Evolutionary conservation across 805 yeast genomes (phyloP), one percentile per base, ranked within the genome.

Genomic region (Wickerhamomyces chambardii): DNA sequence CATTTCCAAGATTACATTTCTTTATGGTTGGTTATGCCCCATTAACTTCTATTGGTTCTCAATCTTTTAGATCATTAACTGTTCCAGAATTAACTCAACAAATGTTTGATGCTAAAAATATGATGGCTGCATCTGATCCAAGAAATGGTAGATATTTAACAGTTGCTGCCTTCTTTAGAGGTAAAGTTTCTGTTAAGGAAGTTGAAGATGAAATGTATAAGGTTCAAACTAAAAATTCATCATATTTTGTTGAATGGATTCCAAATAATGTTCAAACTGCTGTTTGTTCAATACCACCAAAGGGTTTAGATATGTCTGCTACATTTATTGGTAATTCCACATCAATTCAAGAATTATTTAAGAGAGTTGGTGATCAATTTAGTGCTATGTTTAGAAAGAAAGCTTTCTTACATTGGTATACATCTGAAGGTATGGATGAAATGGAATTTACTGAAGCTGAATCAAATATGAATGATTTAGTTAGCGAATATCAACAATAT

Each of bases 401-500:
- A 65, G 98, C 98, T 35, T 90, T 92, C 61, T 97, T 90, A 49
- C 98, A 90, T 71, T 92, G 97, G 97, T 90, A 87, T 59, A 97
- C 94, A 35, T 95, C 97, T 58, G 98, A 90, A 68, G 97, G 98
- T 71, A 90, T 90, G 97, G 98, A 90, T 65, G 97, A 90, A 69
- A 97, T 97, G 61, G 97, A 90, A 68, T 92, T 90, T 64, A 81
- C 90, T 41, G 97, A 92, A 70, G 97, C 97, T 41, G 89, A 97
- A 70, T 97, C 84, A 64, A 95, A 92, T 59, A 77, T 90, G 65
- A 95, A 95, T 46, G 95, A 97, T 43, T 75, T 90, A 58, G 97
- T 90, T 66, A 84, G 89, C 64, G 98, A 90, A 66, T 90, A 90
- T 64, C 79, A 81, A 57, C 97, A 90, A 67, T 95, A 90, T 45